Base-by-base conservation (phyloP, 2,329 filamentous ascomycete species). In the Aspergillus latus region DNA sequence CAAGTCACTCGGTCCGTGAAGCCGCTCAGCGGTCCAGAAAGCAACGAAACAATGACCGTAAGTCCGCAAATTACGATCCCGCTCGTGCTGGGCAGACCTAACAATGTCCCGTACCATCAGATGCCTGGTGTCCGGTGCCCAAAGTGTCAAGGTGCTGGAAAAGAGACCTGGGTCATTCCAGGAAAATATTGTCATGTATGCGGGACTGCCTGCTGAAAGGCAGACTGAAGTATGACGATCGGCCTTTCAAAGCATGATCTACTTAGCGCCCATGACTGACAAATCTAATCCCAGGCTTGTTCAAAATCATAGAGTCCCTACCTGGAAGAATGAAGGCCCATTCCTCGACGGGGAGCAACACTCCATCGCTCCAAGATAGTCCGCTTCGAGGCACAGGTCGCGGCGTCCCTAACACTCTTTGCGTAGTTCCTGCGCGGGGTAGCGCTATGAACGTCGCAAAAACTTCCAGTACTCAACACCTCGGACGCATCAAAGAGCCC, bases 111-210 rank as follows among this genome's bases (percentile, higher is more conserved):
- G 11, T 29, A 21, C 13, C 30, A 16, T 44, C 58, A 78, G 75
- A 77, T 78, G 76, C 74, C 75, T n/a, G 76, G 76, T 58, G 70
- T 76, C 16, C 68, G 70, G 30, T 78, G 76, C 56, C 74, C 74
- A 30, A 73, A 60, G 15, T 78, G 76, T 55, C 54, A 63, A 49
- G 58, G 57, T 2, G 54, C 68, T 5, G 74, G 74, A 26, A 63
- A 71, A 51, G 74, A 76, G 61, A 66, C 69, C 26, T 78, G 76
- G 76, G 76, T 78, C 2, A 78, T 78, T 53, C 75, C 76, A 5
- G 76, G 76, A n/a, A 77, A 76, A 57, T 68, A 72, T 59, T 78
- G 76, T 57, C 75, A 77, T 61, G 63, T 73, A 40, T 78, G 75
- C 54, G 71, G 74, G 10, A 72, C 70, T 57, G 68, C 45, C 69